Conservation (phyloP, 805 yeast genomes). For the Ogataea zsoltii region DNA sequence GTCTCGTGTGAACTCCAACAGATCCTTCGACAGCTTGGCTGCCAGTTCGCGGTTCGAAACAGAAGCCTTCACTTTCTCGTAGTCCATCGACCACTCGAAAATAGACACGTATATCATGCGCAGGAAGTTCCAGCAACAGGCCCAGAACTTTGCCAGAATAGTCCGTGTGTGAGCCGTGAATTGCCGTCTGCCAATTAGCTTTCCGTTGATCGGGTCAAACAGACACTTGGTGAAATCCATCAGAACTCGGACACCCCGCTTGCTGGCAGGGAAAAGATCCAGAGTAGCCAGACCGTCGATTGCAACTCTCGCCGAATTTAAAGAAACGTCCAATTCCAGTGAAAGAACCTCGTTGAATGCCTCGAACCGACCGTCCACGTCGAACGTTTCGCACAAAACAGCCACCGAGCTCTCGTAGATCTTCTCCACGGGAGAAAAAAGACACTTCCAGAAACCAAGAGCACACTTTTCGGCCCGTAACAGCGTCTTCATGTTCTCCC, state of each 20-base stretch:
- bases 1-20: slow-evolving; percentile 77
- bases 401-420: slow-evolving; percentile 71
- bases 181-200: slow-evolving; percentile 31
- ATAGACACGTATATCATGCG: slow-evolving; percentile 68
- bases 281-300: slow-evolving; percentile 16
- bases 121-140: slow-evolving; percentile 67
- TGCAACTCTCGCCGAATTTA: slow-evolving; percentile 43
- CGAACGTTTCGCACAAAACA: slow-evolving; percentile 72
- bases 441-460: slow-evolving; percentile 71
- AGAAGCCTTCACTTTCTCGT: slow-evolving; percentile 28
- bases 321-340: slow-evolving; percentile 43
- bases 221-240: slow-evolving; percentile 71
- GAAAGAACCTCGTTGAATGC: slow-evolving; percentile 60
- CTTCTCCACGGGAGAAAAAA: slow-evolving; percentile 59
- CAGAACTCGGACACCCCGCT: slow-evolving; percentile 64
- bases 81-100: slow-evolving; percentile 65
- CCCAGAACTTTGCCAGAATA: slow-evolving; percentile 58
- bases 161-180: slow-evolving; percentile 17
- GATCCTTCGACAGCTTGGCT: slow-evolving; percentile 24
- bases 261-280: slow-evolving; percentile 24
- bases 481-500: slow-evolving; percentile 32
- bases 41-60: slow-evolving; percentile 21
- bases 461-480: slow-evolving; percentile 45
- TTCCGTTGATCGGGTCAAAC: slow-evolving; percentile 66
- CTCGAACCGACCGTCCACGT: slow-evolving; percentile 77